Evolutionary conservation across 176 grass and related monocot genomes (phyloP).

Genomic region (Puya raimondii): DNA sequence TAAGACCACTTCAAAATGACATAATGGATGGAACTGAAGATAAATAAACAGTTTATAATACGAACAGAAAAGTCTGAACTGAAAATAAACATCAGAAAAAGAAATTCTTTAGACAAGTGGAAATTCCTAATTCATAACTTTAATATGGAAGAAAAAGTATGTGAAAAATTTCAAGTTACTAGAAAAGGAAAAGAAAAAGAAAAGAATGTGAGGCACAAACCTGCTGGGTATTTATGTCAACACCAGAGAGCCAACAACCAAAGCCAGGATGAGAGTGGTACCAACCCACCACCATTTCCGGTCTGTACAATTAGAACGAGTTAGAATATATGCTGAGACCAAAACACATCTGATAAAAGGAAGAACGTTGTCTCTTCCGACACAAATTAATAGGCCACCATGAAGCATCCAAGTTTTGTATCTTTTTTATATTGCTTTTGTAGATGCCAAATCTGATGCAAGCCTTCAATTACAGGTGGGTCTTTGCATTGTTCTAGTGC

Average conservation of each 20-base stretch:
- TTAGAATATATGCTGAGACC: not conserved
- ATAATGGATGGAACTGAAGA: no score
- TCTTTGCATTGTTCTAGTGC: no score
- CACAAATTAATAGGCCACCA: no score
- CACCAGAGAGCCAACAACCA: constrained; percentile 92
- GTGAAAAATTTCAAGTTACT: not conserved
- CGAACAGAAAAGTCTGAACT: no score
- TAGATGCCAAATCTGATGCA: no score
- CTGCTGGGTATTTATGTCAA: constrained; percentile 99
- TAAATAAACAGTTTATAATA: no score
- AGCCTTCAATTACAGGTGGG: no score
- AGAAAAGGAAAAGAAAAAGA: not conserved
- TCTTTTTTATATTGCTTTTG: no score
- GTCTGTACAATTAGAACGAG: constrained; percentile 34
- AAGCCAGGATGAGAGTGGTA: constrained; percentile 98
- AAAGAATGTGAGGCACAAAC: constrained; percentile 19
- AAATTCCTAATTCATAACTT: not conserved
- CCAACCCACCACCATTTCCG: constrained; percentile 99
- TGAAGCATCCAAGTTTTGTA: no score
- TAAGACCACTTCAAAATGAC: no score
- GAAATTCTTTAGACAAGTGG: not conserved
- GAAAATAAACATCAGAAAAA: no score
- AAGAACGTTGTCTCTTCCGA: no score
- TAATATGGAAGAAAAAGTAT: not conserved
- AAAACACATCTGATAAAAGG: not conserved